Evolutionary conservation across 1,139 yeast genomes (phyloP), one percentile per base, ranked within the genome.

Genomic region (Yamadazyma epiphylla): DNA sequence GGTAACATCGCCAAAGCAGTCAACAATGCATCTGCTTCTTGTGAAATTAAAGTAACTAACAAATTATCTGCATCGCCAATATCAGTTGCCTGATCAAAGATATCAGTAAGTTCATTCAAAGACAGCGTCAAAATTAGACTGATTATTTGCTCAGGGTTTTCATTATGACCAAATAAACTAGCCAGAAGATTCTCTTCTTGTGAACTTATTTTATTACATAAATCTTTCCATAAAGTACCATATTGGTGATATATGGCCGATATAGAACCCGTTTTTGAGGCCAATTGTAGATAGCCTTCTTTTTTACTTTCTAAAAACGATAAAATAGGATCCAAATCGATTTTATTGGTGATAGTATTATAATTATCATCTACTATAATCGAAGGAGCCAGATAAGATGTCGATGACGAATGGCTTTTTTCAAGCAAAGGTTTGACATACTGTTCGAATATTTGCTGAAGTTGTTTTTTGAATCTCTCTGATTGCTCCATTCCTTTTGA

Each of bases 181-280:
- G 17, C 37, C 13, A 48, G 47, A 12, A 64, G 41, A 13, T 46
- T 47, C 5, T 37, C 40, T 35, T 65, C 72, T 28, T 55, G 56
- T 3, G 41, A 26, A n/a, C 46, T 47, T 24, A 66, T 38, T n/a
- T 49, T 40, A 2, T 47, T 52, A 14, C 64, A 48, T 0, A 60
- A 43, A 28, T 69, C 74, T 13, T 53, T 50, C 70, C 80, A 68
- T 3, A 59, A 47, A 0, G 53, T 35, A 1, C 53, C 47, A 34
- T 47, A 51, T 22, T 55, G 51, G 32, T 63, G 69, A 39, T 43
- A 64, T 0, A 38, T 28, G 4, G 60, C 48, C 1, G 72, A 59
- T 26, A 43, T 39, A 9, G 36, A 39, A 1, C 70, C 59, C 0
- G 64, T 39, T 12, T 45, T 39, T 2, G 43, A 37, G 3, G 52